Evolutionary conservation across 2,329 filamentous ascomycete species (phyloP), one percentile per base, ranked within the genome.

Genomic region (Xylaria polymorpha): DNA sequence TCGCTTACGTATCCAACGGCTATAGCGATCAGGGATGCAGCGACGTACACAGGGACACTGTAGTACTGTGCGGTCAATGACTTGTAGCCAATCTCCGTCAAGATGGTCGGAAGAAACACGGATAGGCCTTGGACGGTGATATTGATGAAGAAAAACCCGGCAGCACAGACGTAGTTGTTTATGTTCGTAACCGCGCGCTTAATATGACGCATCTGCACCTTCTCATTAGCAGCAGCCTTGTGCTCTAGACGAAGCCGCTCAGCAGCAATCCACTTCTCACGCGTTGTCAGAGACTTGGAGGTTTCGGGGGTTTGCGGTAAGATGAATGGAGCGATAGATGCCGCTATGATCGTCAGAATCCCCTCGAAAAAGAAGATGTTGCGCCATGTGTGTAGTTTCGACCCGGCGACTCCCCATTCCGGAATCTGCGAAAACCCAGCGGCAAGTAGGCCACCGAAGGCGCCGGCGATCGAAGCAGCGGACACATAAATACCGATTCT

Each of bases 361-460:
- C 87, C 88, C 75, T 90, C 87, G 68, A 90, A 89, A 79, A 90
- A 88, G 80, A 90, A 90, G 72, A 90, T 90, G 76, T 87, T 87
- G 68, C 85, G 82, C 86, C 86, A 87, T 0, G 82, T 85, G 71
- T 85, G 80, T 61, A 89, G 81, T 35, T 74, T 79, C 67, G 80
- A 80, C 1, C 78, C 69, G 0, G 76, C 78, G 7, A 80, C 74
- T 0, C 87, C 87, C 85, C 86, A 89, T 41, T 79, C 74, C 5
- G 86, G 86, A 53, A 89, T 85, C 7, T 75, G 80, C 63, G 81
- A 81, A 59, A 87, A 81, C 57, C 83, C 86, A 7, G 85, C 85
- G 1, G 86, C 87, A 0, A 89, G 79, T 4, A 89, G 80, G 0
- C 87, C 87, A 20, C 86, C 87, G 68, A 89, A 88, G 14, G 86